Conservation (phyloP, 352 stramenopile species). For the Pythium phragmitis region DNA sequence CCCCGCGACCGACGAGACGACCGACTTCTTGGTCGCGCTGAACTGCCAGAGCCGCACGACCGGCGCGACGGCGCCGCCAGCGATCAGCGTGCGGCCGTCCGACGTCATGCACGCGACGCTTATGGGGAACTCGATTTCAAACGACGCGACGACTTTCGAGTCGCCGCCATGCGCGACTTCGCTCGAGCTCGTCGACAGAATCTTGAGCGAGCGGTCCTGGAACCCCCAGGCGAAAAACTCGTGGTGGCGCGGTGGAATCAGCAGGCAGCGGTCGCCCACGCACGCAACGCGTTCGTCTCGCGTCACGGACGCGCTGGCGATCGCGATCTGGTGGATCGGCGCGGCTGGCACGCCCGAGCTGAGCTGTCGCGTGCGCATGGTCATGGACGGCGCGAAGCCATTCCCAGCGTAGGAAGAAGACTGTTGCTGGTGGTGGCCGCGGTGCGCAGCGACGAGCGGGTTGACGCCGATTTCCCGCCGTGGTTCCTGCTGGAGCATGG, state of each 20-base stretch:
- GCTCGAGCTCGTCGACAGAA: conserved; percentile 40
- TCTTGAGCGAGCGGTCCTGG: conserved; percentile 61
- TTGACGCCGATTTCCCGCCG: conserved; percentile 47
- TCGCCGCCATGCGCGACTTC: conserved; percentile 50
- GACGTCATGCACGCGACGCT: conserved; percentile 56
- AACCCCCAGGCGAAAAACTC: conserved; percentile 77
- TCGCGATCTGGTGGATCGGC: conserved; percentile 48
- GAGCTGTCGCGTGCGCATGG: conserved; percentile 29
- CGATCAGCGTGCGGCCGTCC: conserved; percentile 62
- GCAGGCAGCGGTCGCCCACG: conserved; percentile 45
- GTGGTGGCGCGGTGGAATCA: conserved; percentile 60
- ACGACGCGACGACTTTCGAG: conserved; percentile 56
- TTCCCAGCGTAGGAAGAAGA: neutral
- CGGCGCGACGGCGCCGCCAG: conserved; percentile 38
- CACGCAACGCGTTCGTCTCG: conserved; percentile 47
- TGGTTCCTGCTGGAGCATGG: conserved; percentile 49
- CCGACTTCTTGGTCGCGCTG: conserved; percentile 24
- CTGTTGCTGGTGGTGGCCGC: conserved; percentile 25
- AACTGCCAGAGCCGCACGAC: conserved; percentile 63
- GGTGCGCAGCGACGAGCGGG: conserved; percentile 42
- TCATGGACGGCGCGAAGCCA: neutral
- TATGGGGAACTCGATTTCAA: conserved; percentile 58
- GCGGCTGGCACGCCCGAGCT: conserved; percentile 31
- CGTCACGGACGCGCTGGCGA: conserved; percentile 43
- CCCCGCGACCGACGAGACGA: neutral